Evolutionary conservation across 306 rosid species (phyloP), one percentile per base, ranked within the genome.

Genomic region (Pterocarpus santalinus): DNA sequence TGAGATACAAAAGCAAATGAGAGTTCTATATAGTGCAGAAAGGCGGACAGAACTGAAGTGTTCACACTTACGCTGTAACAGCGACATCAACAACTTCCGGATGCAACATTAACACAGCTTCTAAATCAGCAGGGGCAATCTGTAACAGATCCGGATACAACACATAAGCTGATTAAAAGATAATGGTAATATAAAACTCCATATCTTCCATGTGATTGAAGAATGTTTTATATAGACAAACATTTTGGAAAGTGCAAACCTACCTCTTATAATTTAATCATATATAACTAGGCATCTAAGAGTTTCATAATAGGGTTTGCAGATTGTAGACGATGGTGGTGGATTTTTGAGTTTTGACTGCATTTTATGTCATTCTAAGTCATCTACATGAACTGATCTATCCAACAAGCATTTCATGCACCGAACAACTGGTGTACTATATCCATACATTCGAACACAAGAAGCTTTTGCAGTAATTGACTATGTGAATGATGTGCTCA

Each of bases 71-170:
- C 90, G 76, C 79, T 30, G 78, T 60, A 65, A 87, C 87, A 51
- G 88, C 88, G 65, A 16, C 90, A 79, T 87, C 90, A 53, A 76
- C 85, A 70, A 47, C n/a, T 80, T 80, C 97, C 14, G 90, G 84
- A 73, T 72, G 84, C 49, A 44, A 62, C 57, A 84, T 78, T 70
- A 87, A 72, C 58, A 87, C 76, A 5, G 85, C 87, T 79, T 87
- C 90, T 63, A 87, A 76, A 85, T 87, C 90, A 41, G 88, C 87
- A 28, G 90, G 90, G 77, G 88, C 85, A 79, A 87, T 87, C 90
- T 87, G 87, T 72, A 49, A 69, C 58, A 72, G 35, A 73, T 73
- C 70, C 11, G 5, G 28, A 38, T 46, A 60, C 51, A 71, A 12
- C 56, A 72, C 22, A 30, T 55, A 44, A 56, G 44, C 15, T 65